Percentiles rank a stretch among this genome's conserved stretches.
phyloP scores from a whole-genome alignment of 2,329 filamentous ascomycete species.

The Chaetomiaceae sp. region DNA sequence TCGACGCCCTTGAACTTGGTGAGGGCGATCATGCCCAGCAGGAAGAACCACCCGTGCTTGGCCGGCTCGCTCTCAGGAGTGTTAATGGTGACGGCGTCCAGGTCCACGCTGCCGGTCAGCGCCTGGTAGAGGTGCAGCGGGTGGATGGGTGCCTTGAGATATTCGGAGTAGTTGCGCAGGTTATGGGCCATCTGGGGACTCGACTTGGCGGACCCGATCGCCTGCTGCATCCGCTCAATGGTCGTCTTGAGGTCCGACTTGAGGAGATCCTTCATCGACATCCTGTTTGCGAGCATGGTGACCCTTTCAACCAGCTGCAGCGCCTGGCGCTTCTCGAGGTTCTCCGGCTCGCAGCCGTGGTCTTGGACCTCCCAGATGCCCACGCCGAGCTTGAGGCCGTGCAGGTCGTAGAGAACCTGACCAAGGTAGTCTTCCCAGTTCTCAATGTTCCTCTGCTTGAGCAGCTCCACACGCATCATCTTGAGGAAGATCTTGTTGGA shows the following conservation, averaged over 20 bases:
- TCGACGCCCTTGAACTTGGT: slow-evolving; percentile 73
- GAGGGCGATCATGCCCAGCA: slow-evolving; percentile 82
- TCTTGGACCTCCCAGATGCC: slow-evolving; percentile 65
- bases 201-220: slow-evolving; percentile 73
- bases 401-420: slow-evolving; percentile 78
- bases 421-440: slow-evolving; percentile 84
- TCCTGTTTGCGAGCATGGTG: slow-evolving; percentile 71
- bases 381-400: slow-evolving; percentile 72
- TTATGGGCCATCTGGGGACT: slow-evolving; percentile 83
- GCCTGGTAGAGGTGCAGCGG: slow-evolving; percentile 75
- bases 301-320: slow-evolving; percentile 80
- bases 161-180: slow-evolving; percentile 73
- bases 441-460: slow-evolving; percentile 69
- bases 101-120: slow-evolving; percentile 70
- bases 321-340: slow-evolving; percentile 74
- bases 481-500: slow-evolving; percentile 86
- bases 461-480: slow-evolving; percentile 79
- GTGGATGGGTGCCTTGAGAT: slow-evolving; percentile 78
- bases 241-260: slow-evolving; percentile 87
- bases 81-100: slow-evolving; percentile 67
- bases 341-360: slow-evolving; percentile 73
- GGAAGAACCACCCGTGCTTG: slow-evolving; percentile 83
- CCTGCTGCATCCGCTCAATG: slow-evolving; percentile 89
- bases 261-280: slow-evolving; percentile 84
- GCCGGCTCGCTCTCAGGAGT: slow-evolving; percentile 68